Evolutionary conservation across 2,329 filamentous ascomycete genomes (phyloP).

Genomic region (Plenodomus biglobosus): DNA sequence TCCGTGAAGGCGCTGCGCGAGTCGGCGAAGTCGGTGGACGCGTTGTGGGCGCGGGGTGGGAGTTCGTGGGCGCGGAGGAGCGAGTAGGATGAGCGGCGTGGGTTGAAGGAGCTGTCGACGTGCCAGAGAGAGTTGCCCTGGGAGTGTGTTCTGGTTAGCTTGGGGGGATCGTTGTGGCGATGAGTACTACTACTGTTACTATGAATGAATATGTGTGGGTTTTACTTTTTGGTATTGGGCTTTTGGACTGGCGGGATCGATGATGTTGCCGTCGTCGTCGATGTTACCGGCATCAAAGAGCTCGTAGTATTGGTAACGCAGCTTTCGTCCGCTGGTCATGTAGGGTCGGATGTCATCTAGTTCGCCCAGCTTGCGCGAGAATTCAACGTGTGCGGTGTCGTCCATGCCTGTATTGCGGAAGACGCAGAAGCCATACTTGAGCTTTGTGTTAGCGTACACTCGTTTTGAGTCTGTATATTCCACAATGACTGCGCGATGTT

Average conservation of each 20-base stretch:
- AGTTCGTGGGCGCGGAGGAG: slow-evolving; percentile 22
- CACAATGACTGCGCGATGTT: not conserved
- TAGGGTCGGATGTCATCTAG: slow-evolving; percentile 47
- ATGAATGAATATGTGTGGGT: not conserved
- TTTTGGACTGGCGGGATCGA: slow-evolving; percentile 47
- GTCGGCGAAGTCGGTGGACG: slow-evolving; percentile 33
- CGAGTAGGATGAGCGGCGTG: slow-evolving; percentile 29
- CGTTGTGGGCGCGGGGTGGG: slow-evolving; percentile 19
- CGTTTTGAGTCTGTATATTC: not conserved
- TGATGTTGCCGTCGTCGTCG: slow-evolving; percentile 50
- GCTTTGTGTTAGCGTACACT: not conserved
- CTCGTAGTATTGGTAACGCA: slow-evolving; percentile 53
- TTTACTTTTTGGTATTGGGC: slow-evolving; percentile 39
- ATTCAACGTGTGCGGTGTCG: slow-evolving; percentile 56
- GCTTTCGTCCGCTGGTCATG: slow-evolving; percentile 49
- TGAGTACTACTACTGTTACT: not conserved
- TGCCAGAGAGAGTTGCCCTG: slow-evolving; percentile 38
- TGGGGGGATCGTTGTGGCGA: slow-evolving; percentile 10
- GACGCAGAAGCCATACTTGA: slow-evolving; percentile 55
- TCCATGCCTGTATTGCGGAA: slow-evolving; percentile 55
- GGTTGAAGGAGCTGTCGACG: slow-evolving; percentile 35
- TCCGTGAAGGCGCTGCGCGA: slow-evolving; percentile 37
- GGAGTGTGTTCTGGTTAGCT: not conserved
- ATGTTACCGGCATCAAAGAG: slow-evolving; percentile 63
- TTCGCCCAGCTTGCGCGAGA: slow-evolving; percentile 56